These are phyloP conservation scores for Phytophthora chlamydospora DNA, from an alignment of 352 stramenopile genomes.

Conservation along the genomic window DNA sequence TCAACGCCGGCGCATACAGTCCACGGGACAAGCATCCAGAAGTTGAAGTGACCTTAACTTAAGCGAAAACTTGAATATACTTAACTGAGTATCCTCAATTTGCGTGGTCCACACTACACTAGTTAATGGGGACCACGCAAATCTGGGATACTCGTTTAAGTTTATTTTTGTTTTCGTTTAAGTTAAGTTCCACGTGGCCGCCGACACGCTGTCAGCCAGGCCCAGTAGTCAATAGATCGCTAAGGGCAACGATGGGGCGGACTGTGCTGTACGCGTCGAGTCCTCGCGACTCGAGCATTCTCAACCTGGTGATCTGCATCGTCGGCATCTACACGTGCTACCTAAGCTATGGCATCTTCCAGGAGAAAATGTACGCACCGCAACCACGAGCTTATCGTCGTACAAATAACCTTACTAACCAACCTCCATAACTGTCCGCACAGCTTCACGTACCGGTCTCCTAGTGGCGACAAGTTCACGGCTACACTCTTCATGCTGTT, in stretches of 20 bases:
- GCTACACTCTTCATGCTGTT: conserved; percentile 93
- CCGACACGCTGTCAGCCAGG: background rate
- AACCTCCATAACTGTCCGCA: background rate
- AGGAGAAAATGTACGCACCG: conserved; percentile 91
- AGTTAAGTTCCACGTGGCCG: conserved; percentile 34
- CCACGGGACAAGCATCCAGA: no score
- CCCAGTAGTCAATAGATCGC: conserved; percentile 19
- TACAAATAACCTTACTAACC: conserved; percentile 9
- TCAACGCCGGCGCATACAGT: no score
- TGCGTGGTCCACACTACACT: no score
- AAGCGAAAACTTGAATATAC: no score
- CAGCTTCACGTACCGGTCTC: conserved; percentile 89
- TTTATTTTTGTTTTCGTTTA: no score
- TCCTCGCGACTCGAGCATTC: conserved; percentile 63
- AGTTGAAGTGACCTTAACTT: no score
- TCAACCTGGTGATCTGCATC: conserved; percentile 88
- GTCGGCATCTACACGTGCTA: conserved; percentile 93
- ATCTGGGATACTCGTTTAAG: no score
- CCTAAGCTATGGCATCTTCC: conserved; percentile 92
- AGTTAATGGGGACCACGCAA: no score
- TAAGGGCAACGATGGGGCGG: conserved; percentile 36
- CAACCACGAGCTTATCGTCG: background rate
- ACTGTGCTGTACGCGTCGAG: conserved; percentile 53
- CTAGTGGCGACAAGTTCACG: conserved; percentile 89
- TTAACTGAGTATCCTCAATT: no score